Conservation (phyloP, 805 yeast genomes). For the Kockiozyma suomiensis region DNA sequence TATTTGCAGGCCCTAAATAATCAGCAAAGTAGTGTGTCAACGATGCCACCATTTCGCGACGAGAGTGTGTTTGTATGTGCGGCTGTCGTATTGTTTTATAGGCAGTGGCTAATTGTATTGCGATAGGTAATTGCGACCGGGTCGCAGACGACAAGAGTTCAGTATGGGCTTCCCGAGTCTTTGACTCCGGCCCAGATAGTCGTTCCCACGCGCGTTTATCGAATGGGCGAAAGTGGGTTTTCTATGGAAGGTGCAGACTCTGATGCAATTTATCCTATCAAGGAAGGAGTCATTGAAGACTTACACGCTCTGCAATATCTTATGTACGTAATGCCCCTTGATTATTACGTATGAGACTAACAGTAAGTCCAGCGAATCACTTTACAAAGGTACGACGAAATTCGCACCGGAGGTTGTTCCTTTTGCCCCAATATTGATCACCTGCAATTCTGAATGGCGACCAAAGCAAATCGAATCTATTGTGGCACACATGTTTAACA, state of each 20-base stretch:
- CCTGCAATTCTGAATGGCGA: slow-evolving; percentile 71
- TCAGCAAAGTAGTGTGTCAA: background rate
- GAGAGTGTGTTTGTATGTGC: slow-evolving; percentile 43
- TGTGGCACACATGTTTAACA: slow-evolving; percentile 75
- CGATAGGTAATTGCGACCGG: slow-evolving; percentile 72
- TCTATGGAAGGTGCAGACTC: slow-evolving; percentile 48
- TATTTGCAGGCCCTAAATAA: background rate
- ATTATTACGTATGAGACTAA: background rate
- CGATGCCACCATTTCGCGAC: slow-evolving; percentile 45
- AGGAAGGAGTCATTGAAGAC: slow-evolving; percentile 64
- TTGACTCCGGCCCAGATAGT: slow-evolving; percentile 73
- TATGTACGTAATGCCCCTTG: slow-evolving; percentile 45
- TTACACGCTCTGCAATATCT: slow-evolving; percentile 70
- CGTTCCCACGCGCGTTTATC: slow-evolving; percentile 77
- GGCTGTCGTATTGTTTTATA: background rate
- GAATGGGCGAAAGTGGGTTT: slow-evolving; percentile 46
- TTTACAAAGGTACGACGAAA: slow-evolving; percentile 50
- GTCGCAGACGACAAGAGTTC: slow-evolving; percentile 69
- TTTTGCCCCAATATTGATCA: slow-evolving; percentile 69
- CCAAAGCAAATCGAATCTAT: slow-evolving; percentile 66
- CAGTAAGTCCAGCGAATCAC: slow-evolving; percentile 44
- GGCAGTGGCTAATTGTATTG: background rate
- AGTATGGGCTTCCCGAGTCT: slow-evolving; percentile 74
- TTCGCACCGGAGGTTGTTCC: slow-evolving; percentile 31
- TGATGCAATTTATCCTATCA: slow-evolving; percentile 62